Conservation (phyloP, 805 yeast genomes). For the Pichia nanzhaoensis region DNA sequence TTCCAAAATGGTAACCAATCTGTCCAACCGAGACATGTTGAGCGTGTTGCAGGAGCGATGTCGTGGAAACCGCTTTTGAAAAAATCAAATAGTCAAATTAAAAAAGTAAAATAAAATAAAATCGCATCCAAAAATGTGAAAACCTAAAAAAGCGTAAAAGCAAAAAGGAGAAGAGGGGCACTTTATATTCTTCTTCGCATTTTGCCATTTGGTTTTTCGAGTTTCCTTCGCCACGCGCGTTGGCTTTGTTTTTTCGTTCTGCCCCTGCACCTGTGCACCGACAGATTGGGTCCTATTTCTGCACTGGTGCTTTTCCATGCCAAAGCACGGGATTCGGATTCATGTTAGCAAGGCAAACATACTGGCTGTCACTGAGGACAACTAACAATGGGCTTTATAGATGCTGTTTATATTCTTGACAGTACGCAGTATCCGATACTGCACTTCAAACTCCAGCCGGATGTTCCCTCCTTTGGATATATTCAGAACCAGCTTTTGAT, state of each 20-base stretch:
- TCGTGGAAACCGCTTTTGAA: neutral
- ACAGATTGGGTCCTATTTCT: neutral
- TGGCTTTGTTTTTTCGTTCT: neutral
- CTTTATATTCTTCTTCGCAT: too few relatives aligned
- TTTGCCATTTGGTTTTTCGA: too few relatives aligned
- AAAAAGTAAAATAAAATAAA: neutral
- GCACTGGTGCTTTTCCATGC: too few relatives aligned
- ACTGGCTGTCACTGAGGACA: too few relatives aligned
- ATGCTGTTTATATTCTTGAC: slow-evolving; percentile 26
- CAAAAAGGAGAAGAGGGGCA: too few relatives aligned
- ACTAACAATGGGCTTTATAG: slow-evolving; percentile 27
- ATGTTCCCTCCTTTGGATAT: slow-evolving; percentile 26
- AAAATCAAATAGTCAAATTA: neutral
- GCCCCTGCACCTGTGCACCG: slow-evolving; percentile 9
- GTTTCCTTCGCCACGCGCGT: too few relatives aligned
- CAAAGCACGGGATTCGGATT: too few relatives aligned
- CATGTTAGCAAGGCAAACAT: too few relatives aligned
- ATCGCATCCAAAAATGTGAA: neutral
- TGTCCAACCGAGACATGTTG: slow-evolving; percentile 30
- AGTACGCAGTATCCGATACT: slow-evolving; percentile 20
- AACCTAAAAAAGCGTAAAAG: too few relatives aligned
- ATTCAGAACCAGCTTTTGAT: slow-evolving; percentile 19
- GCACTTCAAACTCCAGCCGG: slow-evolving; percentile 11
- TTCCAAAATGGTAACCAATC: slow-evolving; percentile 50
- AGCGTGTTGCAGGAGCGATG: neutral